Evolutionary conservation across 345 rosid genomes (phyloP), one percentile per base, ranked within the genome.

Genomic region (Salix udensis): DNA sequence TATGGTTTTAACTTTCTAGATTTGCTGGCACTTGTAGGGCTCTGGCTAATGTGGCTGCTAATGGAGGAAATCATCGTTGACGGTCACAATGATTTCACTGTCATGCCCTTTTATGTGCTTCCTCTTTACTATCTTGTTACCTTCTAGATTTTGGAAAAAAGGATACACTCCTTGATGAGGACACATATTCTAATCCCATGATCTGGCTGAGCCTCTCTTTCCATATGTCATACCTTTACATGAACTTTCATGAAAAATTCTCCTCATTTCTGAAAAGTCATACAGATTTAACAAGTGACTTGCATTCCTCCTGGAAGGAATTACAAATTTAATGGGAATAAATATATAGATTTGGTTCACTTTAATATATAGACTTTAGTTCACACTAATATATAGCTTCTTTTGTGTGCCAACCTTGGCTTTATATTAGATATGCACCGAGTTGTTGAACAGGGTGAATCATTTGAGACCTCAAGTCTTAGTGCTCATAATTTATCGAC

Each of bases 31-130:
- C 66, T 79, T 86, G 84, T 86, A 90, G 94, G 92, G 88, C 88
- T 75, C 52, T 87, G 80, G 82, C 88, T 2, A 81, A 79, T 67
- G 79, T 79, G 72, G 72, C 84, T 67, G 75, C 72, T 42, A 86
- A 86, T n/a, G 86, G 86, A 70, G 82, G 84, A 76, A 85, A 86
- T 77, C 82, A 79, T 71, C 85, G 89, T 80, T 85, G 80, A 88
- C 74, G 6, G 65, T 40, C 44, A 42, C 46, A 82, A 60, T 65
- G 81, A 23, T 67, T 64, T 44, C 42, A 7, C 58, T 50, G 66
- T 14, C 21, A 19, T 66, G 74, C 67, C 67, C 74, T 70, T 19
- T 77, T 69, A 65, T 61, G 68, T 76, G 73, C 60, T 48, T 65
- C 65, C 71, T 61, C 74, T 65, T 26, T 34, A 78, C 69, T 70